Evolutionary conservation across 2,329 filamentous ascomycete genomes (phyloP), one percentile per base, ranked within the genome.

Genomic region (Colletotrichum sp.): DNA sequence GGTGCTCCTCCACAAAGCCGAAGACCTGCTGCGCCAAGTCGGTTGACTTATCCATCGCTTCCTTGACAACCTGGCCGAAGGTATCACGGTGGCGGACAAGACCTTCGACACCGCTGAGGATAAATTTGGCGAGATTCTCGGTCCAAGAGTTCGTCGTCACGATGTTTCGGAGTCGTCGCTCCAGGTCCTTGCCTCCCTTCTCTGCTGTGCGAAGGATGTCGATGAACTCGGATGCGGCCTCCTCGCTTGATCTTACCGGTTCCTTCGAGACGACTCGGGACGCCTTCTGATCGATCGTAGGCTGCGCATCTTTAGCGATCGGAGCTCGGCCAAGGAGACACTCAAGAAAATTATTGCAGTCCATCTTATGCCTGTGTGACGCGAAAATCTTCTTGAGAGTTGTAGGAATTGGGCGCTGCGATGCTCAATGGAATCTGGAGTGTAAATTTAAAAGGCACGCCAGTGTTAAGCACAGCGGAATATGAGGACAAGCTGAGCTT

Each of bases 131-230:
- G 0, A 76, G 24, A 21, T 32, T 58, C 55, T 77, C 76, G 6
- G 71, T 72, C 74, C 76, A 76, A 28, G 71, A 73, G 36, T 14
- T 63, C 43, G 21, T 21, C 4, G 67, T 52, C 14, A 77, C 61
- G 18, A 71, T 38, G 32, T 56, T 65, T 9, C 18, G 48, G 13
- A 77, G 67, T 3, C 72, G 56, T 38, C 58, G 59, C 32, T 66
- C n/a, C 3, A 76, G 71, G 5, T 66, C 28, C 7, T 64, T 38
- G 61, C 61, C 65, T 9, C 34, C 61, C 56, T 73, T 67, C 65
- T 74, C 61, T 26, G 74, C 71, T 4, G 52, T 56, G 36, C 70
- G 64, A 2, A 76, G 74, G 14, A 63, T 63, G 55, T 66, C 32
- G 43, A 76, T 3, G 38, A 76, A 74, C 7, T 76, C 65, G 28